phyloP scores from a whole-genome alignment of 129 eudicot genomes.

The Daucus carota region DNA sequence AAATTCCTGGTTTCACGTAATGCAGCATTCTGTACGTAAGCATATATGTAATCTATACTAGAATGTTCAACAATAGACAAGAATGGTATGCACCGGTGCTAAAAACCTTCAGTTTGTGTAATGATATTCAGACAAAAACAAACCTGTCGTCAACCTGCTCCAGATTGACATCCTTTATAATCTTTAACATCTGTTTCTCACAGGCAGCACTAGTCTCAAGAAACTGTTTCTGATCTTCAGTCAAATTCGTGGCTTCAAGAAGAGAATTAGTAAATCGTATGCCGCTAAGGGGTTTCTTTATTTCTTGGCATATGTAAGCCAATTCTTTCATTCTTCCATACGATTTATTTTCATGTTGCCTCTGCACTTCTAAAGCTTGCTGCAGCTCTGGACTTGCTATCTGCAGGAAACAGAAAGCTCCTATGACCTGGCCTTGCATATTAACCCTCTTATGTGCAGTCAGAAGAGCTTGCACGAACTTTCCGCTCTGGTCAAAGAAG shows the following conservation, averaged over 20 bases:
- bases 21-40: not conserved
- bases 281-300: conserved; percentile 82
- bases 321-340: conserved; percentile 79
- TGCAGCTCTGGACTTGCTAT: conserved; percentile 85
- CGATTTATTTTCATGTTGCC: conserved; percentile 61
- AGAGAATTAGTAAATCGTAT: conserved; percentile 81
- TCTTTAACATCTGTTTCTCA: conserved; percentile 83
- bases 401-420: conserved; percentile 93
- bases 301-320: conserved; percentile 82
- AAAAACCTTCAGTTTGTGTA: not conserved
- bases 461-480: conserved; percentile 80
- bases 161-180: conserved; percentile 70
- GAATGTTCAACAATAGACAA: not conserved
- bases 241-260: conserved; percentile 65
- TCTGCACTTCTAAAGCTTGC: conserved; percentile 67
- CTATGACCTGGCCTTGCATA: conserved; percentile 58
- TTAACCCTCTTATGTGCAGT: conserved; percentile 87
- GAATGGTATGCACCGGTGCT: not conserved
- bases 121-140: conserved; percentile 12
- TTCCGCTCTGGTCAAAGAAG: conserved; percentile 69
- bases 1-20: not conserved
- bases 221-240: conserved; percentile 84
- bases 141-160: conserved; percentile 84
- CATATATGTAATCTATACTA: not conserved
- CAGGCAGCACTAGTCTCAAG: conserved; percentile 80